A percentile compares a stretch with the other conserved stretches of the same genome.
phyloP scores from a whole-genome alignment of 139 green algal species.

The Tetradesmus lagerheimii region DNA sequence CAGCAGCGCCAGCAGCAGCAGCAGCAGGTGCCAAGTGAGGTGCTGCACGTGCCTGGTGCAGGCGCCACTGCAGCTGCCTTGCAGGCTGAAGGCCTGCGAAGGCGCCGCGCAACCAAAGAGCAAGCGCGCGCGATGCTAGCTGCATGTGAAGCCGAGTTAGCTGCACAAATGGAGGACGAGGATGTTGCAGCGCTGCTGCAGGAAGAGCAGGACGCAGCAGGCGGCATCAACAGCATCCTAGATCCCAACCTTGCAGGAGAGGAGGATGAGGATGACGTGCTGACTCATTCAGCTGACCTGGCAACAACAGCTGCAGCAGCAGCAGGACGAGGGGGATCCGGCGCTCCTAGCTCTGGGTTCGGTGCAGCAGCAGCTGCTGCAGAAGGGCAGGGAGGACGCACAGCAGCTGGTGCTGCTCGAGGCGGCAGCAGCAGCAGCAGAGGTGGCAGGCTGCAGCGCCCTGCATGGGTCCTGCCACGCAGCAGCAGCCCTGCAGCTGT shows the following conservation, averaged over 20 bases:
- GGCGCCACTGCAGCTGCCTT: not conserved
- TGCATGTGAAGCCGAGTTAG: conserved; percentile 1
- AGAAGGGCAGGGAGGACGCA: not conserved
- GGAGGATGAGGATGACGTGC: not conserved
- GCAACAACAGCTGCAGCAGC: not conserved
- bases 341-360: not conserved
- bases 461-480: not conserved
- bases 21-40: not conserved
- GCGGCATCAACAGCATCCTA: not conserved
- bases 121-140: not conserved
- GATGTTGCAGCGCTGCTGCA: not conserved
- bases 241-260: not conserved
- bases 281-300: not conserved
- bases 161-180: not conserved
- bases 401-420: not conserved
- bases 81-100: not conserved
- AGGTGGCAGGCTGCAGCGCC: not conserved
- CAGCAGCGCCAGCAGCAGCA: conserved; percentile 39
- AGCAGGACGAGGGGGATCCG: not conserved
- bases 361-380: conserved; percentile 4
- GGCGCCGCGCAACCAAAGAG: not conserved
- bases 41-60: conserved; percentile 5
- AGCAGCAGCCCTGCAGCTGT: not conserved
- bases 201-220: not conserved
- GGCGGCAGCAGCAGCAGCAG: not conserved